Base-by-base conservation (phyloP, 73 alveolate species). In the Paramecium tetraurelia region DNA sequence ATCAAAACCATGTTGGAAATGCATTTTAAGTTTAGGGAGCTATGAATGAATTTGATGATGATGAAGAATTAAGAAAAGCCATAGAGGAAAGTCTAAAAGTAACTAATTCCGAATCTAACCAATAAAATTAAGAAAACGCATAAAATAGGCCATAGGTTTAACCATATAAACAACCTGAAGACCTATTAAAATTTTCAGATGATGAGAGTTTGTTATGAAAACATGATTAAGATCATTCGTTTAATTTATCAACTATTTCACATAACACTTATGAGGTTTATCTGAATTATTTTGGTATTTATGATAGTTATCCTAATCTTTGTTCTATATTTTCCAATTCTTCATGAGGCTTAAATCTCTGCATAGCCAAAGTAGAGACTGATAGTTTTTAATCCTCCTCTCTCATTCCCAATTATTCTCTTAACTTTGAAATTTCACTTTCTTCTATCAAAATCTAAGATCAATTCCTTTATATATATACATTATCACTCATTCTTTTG, bases 11-110 rank as follows among this genome's bases (percentile, higher is more conserved):
- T 18, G 57, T 80, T 22, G 90, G 90, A 22, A 80, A 80, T 80
- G 76, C 70, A 21, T 27, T 20, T 7, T 44, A 80, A 48, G 90
- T 80, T 44, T 14, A 44, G 8, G 90, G 90, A 44, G 90, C 90
- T 14, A 40, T 80, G n/a, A 24, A 48, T 22, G 90, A 41, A 3
- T 80, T 31, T 43, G 90, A 80, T 43, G 90, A 80, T 38, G 90
- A 80, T 46, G 90, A 80, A 43, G 90, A 40, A 2, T 41, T 80
- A 80, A 80, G 76, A 80, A 43, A n/a, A 48, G 90, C 90, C 4
- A 80, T 80, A 4, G 90, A 80, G 29, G 70, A 41, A 43, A 80
- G 90, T 44, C 57, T 80, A 16, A 31, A 80, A 80, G 20, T 80
- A 12, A n/a, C 46, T 18, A 18, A 53, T 53, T 53, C 29, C 1